Conservation (phyloP, 176 grass and related monocot genomes). For the Ensete glaucum region DNA sequence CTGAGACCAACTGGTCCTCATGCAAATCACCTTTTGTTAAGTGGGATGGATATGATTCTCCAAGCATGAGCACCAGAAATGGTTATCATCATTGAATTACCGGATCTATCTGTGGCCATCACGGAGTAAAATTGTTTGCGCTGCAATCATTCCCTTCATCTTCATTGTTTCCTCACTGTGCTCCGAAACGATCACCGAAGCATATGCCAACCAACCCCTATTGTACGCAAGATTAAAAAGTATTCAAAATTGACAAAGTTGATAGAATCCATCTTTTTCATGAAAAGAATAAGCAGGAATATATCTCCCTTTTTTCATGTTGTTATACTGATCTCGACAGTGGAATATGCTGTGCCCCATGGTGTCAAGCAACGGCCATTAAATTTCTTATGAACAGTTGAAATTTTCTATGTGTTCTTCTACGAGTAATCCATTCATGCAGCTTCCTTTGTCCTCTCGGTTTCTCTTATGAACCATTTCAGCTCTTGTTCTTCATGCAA, state of each 20-base stretch:
- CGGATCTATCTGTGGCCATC: neutral
- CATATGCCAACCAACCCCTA: neutral
- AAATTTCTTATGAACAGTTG: neutral
- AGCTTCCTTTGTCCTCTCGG: too few relatives aligned
- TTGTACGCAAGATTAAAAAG: constrained; percentile 13
- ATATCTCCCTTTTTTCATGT: neutral
- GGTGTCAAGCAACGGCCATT: neutral
- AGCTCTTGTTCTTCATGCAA: neutral
- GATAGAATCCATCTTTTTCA: constrained; percentile 17
- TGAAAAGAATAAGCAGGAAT: constrained; percentile 10
- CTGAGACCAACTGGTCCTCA: neutral
- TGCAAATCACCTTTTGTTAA: neutral
- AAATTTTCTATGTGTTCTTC: too few relatives aligned
- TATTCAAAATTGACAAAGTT: constrained; percentile 21
- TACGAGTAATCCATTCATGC: too few relatives aligned
- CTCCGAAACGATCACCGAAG: neutral
- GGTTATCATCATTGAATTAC: neutral
- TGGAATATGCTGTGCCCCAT: neutral
- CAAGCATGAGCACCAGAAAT: neutral
- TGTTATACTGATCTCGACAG: neutral
- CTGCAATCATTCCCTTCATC: neutral
- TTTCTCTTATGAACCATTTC: too few relatives aligned
- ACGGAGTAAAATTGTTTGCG: neutral
- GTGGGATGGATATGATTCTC: constrained; percentile 1
- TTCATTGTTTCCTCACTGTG: neutral